Conservation (phyloP, 345 rosid genomes). For the Abelmoschus esculentus region DNA sequence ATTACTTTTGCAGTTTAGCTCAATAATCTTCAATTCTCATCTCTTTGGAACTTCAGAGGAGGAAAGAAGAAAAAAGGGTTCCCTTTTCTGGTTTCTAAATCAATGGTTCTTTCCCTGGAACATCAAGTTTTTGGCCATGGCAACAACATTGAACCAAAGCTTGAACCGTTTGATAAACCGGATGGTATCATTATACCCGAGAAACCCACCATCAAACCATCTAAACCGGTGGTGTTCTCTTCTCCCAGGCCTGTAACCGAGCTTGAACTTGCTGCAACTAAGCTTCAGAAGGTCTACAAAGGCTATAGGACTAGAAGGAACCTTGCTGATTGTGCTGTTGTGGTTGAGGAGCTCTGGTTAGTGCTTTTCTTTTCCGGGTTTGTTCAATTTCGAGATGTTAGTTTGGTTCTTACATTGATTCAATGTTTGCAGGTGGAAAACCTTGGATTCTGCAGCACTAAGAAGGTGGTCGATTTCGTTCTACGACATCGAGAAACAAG, state of each 20-base stretch:
- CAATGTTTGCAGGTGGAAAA: constrained; percentile 47
- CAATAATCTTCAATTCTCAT: not conserved
- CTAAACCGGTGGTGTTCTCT: too few species aligned
- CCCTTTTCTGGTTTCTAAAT: not conserved
- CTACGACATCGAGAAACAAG: constrained; percentile 36
- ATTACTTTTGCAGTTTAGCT: not conserved
- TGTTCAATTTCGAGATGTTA: not conserved
- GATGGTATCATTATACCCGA: too few species aligned
- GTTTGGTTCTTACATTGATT: constrained; percentile 1
- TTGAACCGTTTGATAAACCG: too few species aligned
- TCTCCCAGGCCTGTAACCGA: constrained; percentile 40
- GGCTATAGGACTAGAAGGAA: constrained; percentile 44
- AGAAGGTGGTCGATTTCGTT: constrained; percentile 43
- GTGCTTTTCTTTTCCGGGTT: not conserved
- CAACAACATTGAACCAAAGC: too few species aligned
- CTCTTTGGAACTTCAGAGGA: not conserved
- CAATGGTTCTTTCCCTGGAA: constrained; percentile 36
- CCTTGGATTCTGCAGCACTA: constrained; percentile 53
- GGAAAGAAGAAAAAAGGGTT: not conserved
- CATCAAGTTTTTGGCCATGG: too few species aligned
- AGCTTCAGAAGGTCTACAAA: constrained; percentile 39
- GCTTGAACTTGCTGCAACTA: constrained; percentile 57
- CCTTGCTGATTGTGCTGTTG: constrained; percentile 68
- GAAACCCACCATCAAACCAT: too few species aligned
- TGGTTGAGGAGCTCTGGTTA: constrained; percentile 66